These are phyloP conservation scores for Suillus plorans DNA, from an alignment of 768 basidiomycete species.

Conservation along the genomic window DNA sequence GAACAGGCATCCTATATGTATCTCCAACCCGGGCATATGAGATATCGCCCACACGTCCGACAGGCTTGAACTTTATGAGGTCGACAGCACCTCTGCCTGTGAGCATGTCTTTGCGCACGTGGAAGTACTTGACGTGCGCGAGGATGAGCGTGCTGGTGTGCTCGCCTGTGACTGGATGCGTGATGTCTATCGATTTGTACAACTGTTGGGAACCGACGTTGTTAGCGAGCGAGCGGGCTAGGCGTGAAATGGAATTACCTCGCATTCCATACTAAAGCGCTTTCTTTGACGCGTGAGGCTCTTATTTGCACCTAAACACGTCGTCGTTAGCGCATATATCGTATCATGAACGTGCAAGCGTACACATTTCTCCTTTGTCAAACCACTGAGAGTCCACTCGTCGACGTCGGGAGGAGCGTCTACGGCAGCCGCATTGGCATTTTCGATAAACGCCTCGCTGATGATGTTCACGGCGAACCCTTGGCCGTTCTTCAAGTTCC, in stretches of 20 bases:
- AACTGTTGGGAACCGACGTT: constrained; percentile 25
- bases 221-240: neutral
- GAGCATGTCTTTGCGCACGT: constrained; percentile 29
- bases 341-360: neutral
- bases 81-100: too few relatives aligned
- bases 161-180: constrained; percentile 26
- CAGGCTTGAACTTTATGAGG: too few relatives aligned
- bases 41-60: too few relatives aligned
- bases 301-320: constrained; percentile 35
- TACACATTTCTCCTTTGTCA: constrained; percentile 40
- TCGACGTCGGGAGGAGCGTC: constrained; percentile 36
- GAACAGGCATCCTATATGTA: constrained; percentile 1
- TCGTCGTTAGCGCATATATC: neutral
- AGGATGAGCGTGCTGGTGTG: constrained; percentile 34
- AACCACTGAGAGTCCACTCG: constrained; percentile 43
- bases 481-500: constrained; percentile 46
- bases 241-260: constrained; percentile 19
- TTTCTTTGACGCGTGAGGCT: constrained; percentile 42
- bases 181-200: constrained; percentile 35
- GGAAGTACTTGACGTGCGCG: constrained; percentile 39
- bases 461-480: constrained; percentile 57
- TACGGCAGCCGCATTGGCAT: constrained; percentile 37
- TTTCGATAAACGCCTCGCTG: constrained; percentile 45
- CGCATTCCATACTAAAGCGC: constrained; percentile 49
- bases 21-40: too few relatives aligned